These are phyloP conservation scores for Xanthoconium stramineum DNA, from an alignment of 768 basidiomycete genomes.

Conservation along the genomic window DNA sequence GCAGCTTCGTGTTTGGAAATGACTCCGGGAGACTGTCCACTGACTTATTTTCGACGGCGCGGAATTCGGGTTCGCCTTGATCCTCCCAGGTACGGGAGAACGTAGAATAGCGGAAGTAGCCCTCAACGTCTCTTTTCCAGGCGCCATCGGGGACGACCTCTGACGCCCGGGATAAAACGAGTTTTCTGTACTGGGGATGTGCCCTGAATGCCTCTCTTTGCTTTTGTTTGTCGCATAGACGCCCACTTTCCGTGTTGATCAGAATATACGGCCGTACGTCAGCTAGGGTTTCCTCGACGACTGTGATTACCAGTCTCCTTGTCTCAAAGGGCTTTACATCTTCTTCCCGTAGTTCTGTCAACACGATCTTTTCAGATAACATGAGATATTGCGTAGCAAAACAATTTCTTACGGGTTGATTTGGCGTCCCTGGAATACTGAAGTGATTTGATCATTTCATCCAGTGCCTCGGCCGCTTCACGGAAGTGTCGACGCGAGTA, in stretches of 20 bases:
- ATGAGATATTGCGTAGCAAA: not conserved
- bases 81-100: constrained; percentile 24
- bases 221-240: constrained; percentile 9
- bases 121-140: not conserved
- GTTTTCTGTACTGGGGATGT: constrained; percentile 9
- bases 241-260: constrained; percentile 14
- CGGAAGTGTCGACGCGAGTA: not conserved
- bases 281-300: not conserved
- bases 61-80: constrained; percentile 2
- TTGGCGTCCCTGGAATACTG: not conserved
- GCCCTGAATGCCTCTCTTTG: constrained; percentile 10
- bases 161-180: constrained; percentile 6
- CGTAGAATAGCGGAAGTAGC: constrained; percentile 17
- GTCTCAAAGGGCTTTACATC: constrained; percentile 4
- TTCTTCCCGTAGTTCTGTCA: constrained; percentile 3
- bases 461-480: constrained; percentile 15
- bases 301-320: not conserved
- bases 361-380: not conserved
- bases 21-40: constrained; percentile 5
- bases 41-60: not conserved
- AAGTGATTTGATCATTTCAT: constrained; percentile 4
- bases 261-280: constrained; percentile 8
- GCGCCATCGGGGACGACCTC: not conserved
- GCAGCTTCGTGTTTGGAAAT: constrained; percentile 4
- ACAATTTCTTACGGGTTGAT: constrained; percentile 1